Evolutionary conservation across 441 rosid genomes (phyloP).

Genomic region (Metrosideros polymorpha): DNA sequence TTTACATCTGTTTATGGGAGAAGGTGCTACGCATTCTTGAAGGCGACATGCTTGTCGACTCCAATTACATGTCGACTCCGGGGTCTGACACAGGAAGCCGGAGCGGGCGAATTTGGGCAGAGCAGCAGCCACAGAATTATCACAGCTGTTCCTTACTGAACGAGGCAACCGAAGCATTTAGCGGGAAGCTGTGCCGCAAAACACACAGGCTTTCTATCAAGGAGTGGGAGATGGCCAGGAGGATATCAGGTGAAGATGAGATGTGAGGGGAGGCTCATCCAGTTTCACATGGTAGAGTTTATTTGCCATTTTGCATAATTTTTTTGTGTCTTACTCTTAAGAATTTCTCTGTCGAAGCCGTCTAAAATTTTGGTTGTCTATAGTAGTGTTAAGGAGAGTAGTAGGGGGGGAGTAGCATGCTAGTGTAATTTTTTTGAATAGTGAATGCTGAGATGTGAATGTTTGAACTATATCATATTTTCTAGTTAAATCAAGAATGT

Average conservation of each 20-base stretch:
- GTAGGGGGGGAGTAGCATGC: constrained; percentile 16
- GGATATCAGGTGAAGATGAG: constrained; percentile 19
- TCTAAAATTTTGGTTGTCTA: constrained; percentile 26
- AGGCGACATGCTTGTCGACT: constrained; percentile 76
- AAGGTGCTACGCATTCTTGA: constrained; percentile 91
- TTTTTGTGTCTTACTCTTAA: not conserved
- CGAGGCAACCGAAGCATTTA: constrained; percentile 49
- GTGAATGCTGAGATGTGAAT: constrained; percentile 11
- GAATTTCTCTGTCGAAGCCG: constrained; percentile 7
- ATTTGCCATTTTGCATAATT: not conserved
- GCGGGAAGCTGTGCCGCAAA: constrained; percentile 48
- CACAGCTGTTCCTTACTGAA: constrained; percentile 31
- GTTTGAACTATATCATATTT: not conserved
- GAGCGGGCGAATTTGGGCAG: constrained; percentile 65
- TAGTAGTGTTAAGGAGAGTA: constrained; percentile 11
- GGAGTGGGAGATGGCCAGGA: constrained; percentile 39
- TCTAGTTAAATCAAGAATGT: not conserved
- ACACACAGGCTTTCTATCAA: constrained; percentile 21
- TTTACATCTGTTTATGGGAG: not conserved
- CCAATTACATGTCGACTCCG: constrained; percentile 58
- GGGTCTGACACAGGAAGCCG: constrained; percentile 70
- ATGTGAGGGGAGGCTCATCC: constrained; percentile 4
- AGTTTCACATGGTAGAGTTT: not conserved
- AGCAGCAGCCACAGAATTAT: constrained; percentile 25
- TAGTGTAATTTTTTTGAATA: constrained; percentile 22